phyloP scores from a whole-genome alignment of 495 filamentous ascomycete genomes.

The Terfezia claveryi region DNA sequence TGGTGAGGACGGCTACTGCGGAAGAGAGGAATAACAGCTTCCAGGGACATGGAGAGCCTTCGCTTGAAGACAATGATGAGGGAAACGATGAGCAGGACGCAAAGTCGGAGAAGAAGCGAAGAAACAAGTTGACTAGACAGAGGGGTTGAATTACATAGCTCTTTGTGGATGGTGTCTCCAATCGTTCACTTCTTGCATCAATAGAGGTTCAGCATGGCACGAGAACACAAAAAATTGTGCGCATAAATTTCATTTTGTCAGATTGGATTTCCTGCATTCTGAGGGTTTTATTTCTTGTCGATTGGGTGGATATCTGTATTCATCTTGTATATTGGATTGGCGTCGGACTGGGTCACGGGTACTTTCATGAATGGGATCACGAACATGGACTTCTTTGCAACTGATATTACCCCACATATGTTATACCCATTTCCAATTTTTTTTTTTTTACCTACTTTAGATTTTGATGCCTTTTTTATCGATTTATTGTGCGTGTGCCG shows the following conservation, averaged over 20 bases:
- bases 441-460: background rate
- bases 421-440: background rate
- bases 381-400: background rate
- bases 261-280: background rate
- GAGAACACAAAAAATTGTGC: background rate
- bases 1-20: conserved; percentile 15
- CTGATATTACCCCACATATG: background rate
- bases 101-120: background rate
- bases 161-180: too few species aligned
- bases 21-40: conserved; percentile 4
- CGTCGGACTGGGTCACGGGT: background rate
- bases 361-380: background rate
- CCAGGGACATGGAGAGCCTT: background rate
- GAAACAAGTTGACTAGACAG: background rate
- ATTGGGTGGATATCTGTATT: background rate
- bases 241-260: background rate
- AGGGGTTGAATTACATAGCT: too few species aligned
- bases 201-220: too few species aligned
- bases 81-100: background rate
- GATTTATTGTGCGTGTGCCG: too few species aligned
- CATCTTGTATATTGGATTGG: background rate
- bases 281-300: background rate
- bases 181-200: too few species aligned
- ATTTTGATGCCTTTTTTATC: background rate
- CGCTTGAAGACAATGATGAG: background rate